phyloP scores from a whole-genome alignment of 2,329 filamentous ascomycete genomes.

The Fusarium sp. region DNA sequence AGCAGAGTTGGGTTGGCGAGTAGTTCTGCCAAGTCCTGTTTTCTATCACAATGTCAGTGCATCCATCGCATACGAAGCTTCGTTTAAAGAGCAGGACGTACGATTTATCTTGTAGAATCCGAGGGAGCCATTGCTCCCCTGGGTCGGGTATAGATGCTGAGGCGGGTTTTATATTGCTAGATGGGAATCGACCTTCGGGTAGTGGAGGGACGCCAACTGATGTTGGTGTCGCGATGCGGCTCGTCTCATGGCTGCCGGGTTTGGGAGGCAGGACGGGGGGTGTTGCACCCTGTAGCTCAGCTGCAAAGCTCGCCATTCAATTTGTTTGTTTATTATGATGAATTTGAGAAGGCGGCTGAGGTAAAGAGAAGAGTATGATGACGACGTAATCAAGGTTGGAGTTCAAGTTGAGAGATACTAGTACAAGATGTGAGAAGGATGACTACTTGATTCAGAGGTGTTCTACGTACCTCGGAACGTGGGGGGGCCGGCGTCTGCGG shows the following conservation, averaged over 20 bases:
- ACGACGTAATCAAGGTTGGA: conserved; percentile 1
- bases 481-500: conserved; percentile 16
- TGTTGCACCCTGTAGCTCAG: conserved; percentile 45
- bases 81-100: conserved; percentile 55
- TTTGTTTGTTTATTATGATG: too few species aligned
- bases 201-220: conserved; percentile 56
- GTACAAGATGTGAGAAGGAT: conserved; percentile 30
- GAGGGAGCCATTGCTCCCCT: conserved; percentile 81
- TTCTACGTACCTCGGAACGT: conserved; percentile 9
- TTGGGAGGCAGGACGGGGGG: conserved; percentile 79
- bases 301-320: conserved; percentile 45
- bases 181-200: conserved; percentile 44
- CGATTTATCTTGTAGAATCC: conserved; percentile 82
- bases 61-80: conserved; percentile 13
- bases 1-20: conserved; percentile 73
- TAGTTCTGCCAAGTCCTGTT: conserved; percentile 78
- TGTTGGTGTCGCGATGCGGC: conserved; percentile 71
- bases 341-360: too few species aligned
- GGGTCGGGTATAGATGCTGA: conserved; percentile 61
- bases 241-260: conserved; percentile 73
- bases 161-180: conserved; percentile 34
- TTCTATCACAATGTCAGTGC: conserved; percentile 58
- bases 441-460: neutral
- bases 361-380: neutral
- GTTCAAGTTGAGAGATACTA: conserved; percentile 11